Conservation (phyloP, 2,329 filamentous ascomycete species). For the Penicillium sp. region DNA sequence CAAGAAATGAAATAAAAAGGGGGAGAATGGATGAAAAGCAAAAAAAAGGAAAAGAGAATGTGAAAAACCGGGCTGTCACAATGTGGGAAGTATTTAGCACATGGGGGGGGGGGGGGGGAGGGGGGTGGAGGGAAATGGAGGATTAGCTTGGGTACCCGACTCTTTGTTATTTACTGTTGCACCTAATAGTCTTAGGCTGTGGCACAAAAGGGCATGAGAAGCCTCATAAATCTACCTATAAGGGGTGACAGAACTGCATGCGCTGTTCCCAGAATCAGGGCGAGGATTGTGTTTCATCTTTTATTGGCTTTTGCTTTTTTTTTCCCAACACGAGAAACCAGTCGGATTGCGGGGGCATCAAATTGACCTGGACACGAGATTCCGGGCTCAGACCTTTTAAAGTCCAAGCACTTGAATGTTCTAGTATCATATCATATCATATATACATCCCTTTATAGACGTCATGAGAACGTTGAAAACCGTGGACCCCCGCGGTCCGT, state of each 20-base stretch:
- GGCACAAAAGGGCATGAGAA: background rate
- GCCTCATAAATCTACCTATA: background rate
- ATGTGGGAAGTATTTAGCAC: slow-evolving; percentile 8
- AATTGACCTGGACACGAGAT: slow-evolving; percentile 18
- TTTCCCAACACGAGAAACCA: slow-evolving; percentile 6
- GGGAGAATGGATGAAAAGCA: background rate
- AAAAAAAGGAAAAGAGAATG: slow-evolving; percentile 2
- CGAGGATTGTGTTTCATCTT: slow-evolving; percentile 8
- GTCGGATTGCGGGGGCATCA: slow-evolving; percentile 12
- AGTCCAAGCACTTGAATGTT: background rate
- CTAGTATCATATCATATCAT: background rate
- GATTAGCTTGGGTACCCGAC: slow-evolving; percentile 1
- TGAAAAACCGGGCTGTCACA: slow-evolving; percentile 6
- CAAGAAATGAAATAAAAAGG: background rate
- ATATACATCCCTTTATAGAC: background rate
- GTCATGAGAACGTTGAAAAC: background rate
- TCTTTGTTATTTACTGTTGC: slow-evolving; percentile 1
- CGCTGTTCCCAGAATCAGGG: background rate
- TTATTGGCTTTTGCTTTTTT: background rate
- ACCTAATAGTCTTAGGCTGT: background rate
- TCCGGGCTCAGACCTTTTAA: background rate
- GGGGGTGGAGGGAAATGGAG: too few relatives aligned
- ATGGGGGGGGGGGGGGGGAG: background rate
- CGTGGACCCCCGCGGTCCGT: slow-evolving; percentile 11
- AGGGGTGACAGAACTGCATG: background rate